Base-by-base conservation (phyloP, 768 basidiomycete genomes). In the Mrakia gelida region DNA sequence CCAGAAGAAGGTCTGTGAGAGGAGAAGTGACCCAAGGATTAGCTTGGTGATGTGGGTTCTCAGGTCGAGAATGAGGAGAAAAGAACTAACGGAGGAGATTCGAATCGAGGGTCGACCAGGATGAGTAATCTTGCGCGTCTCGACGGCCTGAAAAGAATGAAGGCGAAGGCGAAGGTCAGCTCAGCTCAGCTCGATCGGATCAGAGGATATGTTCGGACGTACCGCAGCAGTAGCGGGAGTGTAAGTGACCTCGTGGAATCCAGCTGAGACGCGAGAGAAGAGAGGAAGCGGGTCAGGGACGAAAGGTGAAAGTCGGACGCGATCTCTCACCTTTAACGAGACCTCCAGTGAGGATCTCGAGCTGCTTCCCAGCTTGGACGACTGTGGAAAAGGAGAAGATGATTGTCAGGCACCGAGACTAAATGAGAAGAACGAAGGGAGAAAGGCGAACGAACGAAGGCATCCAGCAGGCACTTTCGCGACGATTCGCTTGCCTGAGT, bases 311-410 rank as follows among this genome's bases (percentile, higher is more conserved):
- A 15, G 7, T 3, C 26, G 26, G 59, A 41, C 30, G 61, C 21
- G 41, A 28, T 26, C 21, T 26, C 67, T 34, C 26, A 70, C 67
- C 67, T 81, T 92, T 92, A 82, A 98, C 90, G 41, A 95, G 85
- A 0, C 95, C 86, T 0, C 84, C 85, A 9, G 86, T 84, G 67
- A 94, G 86, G 84, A 93, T 92, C 83, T 97, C 95, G 16, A 98
- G 88, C 83, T 98, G 95, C 84, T 95, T 96, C 59, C 95, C 95
- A 2, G 95, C 95, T 84, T 98, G 95, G 1, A 98, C 93, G 21
- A 98, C 75, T 76, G 63, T 62, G 23, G n/a, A 45, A 45, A 18
- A 49, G n/a, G 23, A 18, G 32, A 16, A 26, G 26, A 41, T 23
- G 32, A 26, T n/a, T 4, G 54, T 32, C 34, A 34, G 45, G 5